Conservation (phyloP, 2,329 filamentous ascomycete genomes). For the Hypoxylon sp. region DNA sequence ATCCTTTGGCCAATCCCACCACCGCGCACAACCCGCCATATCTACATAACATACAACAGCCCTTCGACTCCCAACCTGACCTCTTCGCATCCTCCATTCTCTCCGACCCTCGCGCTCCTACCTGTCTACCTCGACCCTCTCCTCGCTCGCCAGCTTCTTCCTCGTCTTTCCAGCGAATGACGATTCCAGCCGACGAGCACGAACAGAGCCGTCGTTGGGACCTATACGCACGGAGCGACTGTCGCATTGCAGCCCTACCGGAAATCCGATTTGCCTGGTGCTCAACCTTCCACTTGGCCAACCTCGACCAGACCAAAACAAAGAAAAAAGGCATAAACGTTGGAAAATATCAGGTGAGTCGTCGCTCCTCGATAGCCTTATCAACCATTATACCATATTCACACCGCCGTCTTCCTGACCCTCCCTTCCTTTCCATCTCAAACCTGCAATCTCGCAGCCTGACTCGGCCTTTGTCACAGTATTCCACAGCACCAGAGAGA, state of each 20-base stretch:
- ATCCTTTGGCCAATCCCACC: constrained; percentile 34
- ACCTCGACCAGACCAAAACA: constrained; percentile 6
- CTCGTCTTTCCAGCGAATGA: constrained; percentile 18
- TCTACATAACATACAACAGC: constrained; percentile 25
- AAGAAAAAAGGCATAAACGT: constrained; percentile 12
- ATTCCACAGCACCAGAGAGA: constrained; percentile 15
- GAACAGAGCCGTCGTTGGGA: constrained; percentile 4
- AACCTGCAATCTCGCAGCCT: constrained; percentile 11
- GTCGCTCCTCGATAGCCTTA: constrained; percentile 19
- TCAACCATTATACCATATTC: neutral
- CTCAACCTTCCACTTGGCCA: constrained; percentile 1
- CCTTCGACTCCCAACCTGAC: constrained; percentile 23
- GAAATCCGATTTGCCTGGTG: constrained; percentile 3
- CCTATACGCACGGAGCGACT: constrained; percentile 19
- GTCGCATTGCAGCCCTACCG: constrained; percentile 10
- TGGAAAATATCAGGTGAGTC: constrained; percentile 17
- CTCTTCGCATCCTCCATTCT: constrained; percentile 8
- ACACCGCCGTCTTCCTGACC: neutral
- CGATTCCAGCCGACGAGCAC: constrained; percentile 12
- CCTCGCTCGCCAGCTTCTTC: neutral
- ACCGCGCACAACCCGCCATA: constrained; percentile 30
- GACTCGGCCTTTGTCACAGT: constrained; percentile 20
- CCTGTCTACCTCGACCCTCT: neutral
- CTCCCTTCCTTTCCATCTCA: constrained; percentile 5
- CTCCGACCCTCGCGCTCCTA: constrained; percentile 9